Base-by-base conservation (phyloP, 2,329 filamentous ascomycete species). In the Annulohypoxylon truncatum region DNA sequence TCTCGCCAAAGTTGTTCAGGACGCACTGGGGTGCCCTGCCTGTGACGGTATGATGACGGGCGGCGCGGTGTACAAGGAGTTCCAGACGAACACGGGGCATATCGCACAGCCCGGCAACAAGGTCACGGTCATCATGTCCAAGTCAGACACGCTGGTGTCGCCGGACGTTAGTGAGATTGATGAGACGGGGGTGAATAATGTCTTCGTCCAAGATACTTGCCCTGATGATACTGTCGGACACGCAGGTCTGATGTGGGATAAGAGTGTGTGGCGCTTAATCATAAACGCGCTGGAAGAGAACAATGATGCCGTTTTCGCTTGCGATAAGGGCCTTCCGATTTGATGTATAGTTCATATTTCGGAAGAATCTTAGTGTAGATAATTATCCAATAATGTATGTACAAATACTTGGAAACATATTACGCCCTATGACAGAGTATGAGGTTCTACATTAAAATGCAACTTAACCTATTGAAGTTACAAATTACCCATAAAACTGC, bases 201-300 rank as follows among this genome's bases (percentile, higher is more conserved):
- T 76, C 3, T 24, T 69, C 12, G 66, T 76, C 1, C 74, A 76
- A 59, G 71, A 71, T 15, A 70, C 69, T 8, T 76, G 74, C 10
- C 73, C 74, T 1, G 71, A 76, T 18, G 73, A 74, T 20, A 26
- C 12, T 3, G 73, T 76, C 7, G 74, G 73, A 12, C 74, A 75
- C 28, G 71, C 66, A 0, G 72, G 71, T 4, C 65, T 76, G 0
- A 70, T 71, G 40, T 74, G 69, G 67, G 73, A 75, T 58, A 72
- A 69, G 53, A 71, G 67, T 13, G 73, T 74, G 1, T 74, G 74
- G 74, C 62, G 72, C 3, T 60, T 76, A 60, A 61, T 76, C 10
- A 26, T 74, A 9, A 75, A 76, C 40, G 72, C 74, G 58, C 50
- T 73, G 58, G 69, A 79, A 75, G 59, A 74, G 63, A 72, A 66